phyloP scores from a whole-genome alignment of 2,329 filamentous ascomycete genomes.

The Alternaria incomplexa region DNA sequence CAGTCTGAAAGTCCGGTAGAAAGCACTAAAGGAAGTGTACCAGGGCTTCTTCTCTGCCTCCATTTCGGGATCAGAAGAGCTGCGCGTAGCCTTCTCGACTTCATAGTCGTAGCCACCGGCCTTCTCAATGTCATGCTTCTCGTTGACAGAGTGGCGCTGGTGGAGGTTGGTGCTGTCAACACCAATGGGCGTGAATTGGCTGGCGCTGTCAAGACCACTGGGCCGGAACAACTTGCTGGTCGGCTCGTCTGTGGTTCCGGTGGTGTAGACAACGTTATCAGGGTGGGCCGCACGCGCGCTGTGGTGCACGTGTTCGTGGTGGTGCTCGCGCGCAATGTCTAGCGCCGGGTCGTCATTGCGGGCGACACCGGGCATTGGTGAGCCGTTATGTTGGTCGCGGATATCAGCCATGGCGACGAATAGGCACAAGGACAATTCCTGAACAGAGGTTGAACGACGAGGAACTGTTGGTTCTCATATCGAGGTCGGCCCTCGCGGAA shows the following conservation, averaged over 20 bases:
- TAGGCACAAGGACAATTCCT: conserved; percentile 40
- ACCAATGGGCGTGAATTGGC: conserved; percentile 33
- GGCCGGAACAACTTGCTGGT: conserved; percentile 40
- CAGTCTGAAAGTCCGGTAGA: conserved; percentile 52
- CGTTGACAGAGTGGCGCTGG: conserved; percentile 36
- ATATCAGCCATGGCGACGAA: conserved; percentile 41
- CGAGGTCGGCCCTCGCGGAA: conserved; percentile 24
- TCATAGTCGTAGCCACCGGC: conserved; percentile 44
- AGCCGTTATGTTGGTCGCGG: conserved; percentile 41
- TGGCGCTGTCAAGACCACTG: conserved; percentile 46
- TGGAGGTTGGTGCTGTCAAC: conserved; percentile 49
- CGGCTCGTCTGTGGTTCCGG: conserved; percentile 45
- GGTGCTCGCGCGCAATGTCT: conserved; percentile 46
- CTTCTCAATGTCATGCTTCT: conserved; percentile 42
- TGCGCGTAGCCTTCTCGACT: conserved; percentile 49
- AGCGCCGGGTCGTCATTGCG: conserved; percentile 48
- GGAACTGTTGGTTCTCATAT: conserved; percentile 29
- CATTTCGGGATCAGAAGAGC: conserved; percentile 30
- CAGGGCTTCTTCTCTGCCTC: conserved; percentile 27
- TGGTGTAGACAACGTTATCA: conserved; percentile 42
- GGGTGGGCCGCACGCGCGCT: conserved; percentile 37
- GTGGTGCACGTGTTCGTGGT: conserved; percentile 49
- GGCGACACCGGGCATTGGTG: conserved; percentile 40
- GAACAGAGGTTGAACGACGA: conserved; percentile 26
- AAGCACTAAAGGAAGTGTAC: conserved; percentile 16